Base-by-base conservation (phyloP, 805 yeast species). In the Zygosaccharomyces rouxii region DNA sequence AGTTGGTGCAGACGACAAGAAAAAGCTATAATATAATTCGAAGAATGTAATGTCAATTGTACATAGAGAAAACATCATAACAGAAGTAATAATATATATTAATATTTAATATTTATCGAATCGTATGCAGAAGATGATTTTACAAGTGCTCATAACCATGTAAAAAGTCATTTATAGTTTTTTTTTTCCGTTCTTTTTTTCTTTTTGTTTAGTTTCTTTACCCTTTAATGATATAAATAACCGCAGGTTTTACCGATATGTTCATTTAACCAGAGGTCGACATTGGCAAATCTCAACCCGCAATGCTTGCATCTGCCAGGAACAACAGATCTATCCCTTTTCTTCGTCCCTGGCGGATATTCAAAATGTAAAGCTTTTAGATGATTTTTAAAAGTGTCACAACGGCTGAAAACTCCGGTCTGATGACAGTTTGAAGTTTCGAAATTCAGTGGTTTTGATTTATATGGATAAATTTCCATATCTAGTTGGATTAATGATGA, bases 361-460 rank as follows among this genome's bases (percentile, higher is more conserved):
- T 80, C 84, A 65, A 89, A 89, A 63, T 89, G 97, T 52, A 89
- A 76, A 1, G 96, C 95, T 64, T 86, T 87, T 52, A 89, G 72
- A 68, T 89, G 97, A 68, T 89, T 89, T 62, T 89, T 89, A 70
- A 80, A 89, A 4, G 97, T 89, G 63, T 89, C 97, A 64, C 96
- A 86, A 44, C 97, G 75, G 10, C 89, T 81, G 59, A 89, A 89
- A 26, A 86, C 82, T 4, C 97, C 97, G 6, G 88, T 80, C 47
- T 79, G 78, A 63, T 89, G 97, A 63, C 96, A 89, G 42, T 56
- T 56, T 6, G 62, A 58, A 1, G 69, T 61, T 35, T 61, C 68
- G 44, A 63, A 66, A 37, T 41, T 47, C 25, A 56, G 44, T 28
- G 56, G 55, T 37, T 47, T 53, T 22, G 56, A 46, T 38, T 61